Evolutionary conservation across 164 flowering plant species (phyloP).

Genomic region (Tinospora cordifolia): DNA sequence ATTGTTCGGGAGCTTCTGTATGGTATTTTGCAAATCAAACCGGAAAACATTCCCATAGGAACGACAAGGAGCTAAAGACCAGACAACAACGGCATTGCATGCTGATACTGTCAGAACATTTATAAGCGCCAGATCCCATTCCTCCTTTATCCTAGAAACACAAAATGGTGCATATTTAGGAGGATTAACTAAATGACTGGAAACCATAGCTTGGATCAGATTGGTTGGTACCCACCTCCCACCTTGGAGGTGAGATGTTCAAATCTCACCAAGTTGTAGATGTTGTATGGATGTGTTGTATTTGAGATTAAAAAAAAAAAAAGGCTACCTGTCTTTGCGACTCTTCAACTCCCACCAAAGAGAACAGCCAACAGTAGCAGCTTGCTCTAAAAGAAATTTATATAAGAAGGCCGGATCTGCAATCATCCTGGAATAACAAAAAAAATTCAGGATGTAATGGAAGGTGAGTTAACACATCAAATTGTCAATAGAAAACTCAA

Average conservation of each 20-base stretch:
- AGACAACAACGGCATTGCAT: constrained; percentile 85
- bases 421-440: constrained; percentile 61
- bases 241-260: no score
- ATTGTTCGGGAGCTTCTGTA: constrained; percentile 98
- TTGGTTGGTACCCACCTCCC: no score
- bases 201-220: no score
- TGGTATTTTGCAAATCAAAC: constrained; percentile 82
- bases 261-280: no score
- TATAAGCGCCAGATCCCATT: constrained; percentile 95
- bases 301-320: constrained; percentile 1
- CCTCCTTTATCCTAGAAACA: constrained; percentile 68
- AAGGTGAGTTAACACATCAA: not conserved
- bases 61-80: constrained; percentile 98
- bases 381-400: constrained; percentile 70
- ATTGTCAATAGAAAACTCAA: not conserved
- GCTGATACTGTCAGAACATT: constrained; percentile 79
- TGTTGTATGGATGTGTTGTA: no score
- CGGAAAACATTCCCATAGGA: constrained; percentile 89
- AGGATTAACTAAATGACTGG: constrained; percentile 2
- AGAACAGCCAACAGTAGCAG: constrained; percentile 76
- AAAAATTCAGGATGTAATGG: not conserved
- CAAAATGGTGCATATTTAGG: not conserved
- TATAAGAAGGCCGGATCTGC: constrained; percentile 90
- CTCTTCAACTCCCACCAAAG: constrained; percentile 86
- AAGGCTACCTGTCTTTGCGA: constrained; percentile 67